phyloP scores from a whole-genome alignment of 768 basidiomycete genomes.

The Lepiota subincarnata region DNA sequence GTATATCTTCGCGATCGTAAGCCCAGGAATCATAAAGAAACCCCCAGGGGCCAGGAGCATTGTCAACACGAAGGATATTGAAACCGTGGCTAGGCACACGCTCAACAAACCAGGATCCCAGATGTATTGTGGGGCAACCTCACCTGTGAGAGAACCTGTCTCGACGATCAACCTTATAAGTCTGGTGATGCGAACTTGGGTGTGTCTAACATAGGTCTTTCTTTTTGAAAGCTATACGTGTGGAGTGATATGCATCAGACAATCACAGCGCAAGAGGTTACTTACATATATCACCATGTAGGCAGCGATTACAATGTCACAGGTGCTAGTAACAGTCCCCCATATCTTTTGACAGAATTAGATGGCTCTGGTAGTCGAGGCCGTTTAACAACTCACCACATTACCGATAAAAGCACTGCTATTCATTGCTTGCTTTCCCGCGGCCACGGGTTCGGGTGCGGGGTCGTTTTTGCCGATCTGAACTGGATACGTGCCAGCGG shows the following conservation, averaged over 20 bases:
- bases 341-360: background rate
- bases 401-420: background rate
- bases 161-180: constrained; percentile 8
- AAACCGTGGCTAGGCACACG: background rate
- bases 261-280: background rate
- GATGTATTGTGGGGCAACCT: background rate
- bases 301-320: constrained; percentile 3
- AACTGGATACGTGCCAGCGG: background rate
- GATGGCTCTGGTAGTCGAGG: background rate
- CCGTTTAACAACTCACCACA: background rate
- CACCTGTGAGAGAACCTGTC: constrained; percentile 10
- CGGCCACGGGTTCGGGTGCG: background rate
- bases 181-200: background rate
- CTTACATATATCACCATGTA: constrained; percentile 5
- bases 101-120: background rate
- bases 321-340: background rate
- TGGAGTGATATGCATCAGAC: background rate
- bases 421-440: background rate
- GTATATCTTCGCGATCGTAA: constrained; percentile 11
- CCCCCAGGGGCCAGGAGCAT: background rate
- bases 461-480: background rate
- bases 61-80: constrained; percentile 5
- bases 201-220: background rate
- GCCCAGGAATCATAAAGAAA: constrained; percentile 11
- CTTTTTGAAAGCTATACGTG: background rate